phyloP scores from a whole-genome alignment of 148 eudicot genomes.

The Persicaria maculosa region DNA sequence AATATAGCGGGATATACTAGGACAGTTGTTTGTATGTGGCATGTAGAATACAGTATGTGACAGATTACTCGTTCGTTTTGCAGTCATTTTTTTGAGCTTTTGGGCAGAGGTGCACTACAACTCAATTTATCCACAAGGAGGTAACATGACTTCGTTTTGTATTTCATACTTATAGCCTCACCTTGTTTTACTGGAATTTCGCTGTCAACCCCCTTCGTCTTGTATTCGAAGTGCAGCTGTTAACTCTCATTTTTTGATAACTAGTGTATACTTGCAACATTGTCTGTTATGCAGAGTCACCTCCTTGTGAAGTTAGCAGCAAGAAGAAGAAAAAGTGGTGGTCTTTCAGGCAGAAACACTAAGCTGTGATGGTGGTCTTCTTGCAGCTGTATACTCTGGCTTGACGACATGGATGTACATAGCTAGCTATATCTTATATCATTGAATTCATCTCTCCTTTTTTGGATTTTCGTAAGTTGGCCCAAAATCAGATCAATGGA shows the following conservation, averaged over 20 bases:
- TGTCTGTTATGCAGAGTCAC: background rate
- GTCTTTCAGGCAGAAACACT: background rate
- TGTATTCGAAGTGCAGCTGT: background rate
- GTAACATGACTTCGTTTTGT: slow-evolving; percentile 23
- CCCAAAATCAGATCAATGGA: too few relatives aligned
- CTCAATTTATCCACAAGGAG: slow-evolving; percentile 85
- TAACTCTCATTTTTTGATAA: background rate
- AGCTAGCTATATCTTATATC: background rate
- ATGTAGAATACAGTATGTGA: too few relatives aligned
- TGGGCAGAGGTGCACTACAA: slow-evolving; percentile 98
- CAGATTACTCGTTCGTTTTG: background rate
- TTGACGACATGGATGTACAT: background rate
- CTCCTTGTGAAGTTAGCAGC: background rate
- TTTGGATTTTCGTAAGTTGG: background rate
- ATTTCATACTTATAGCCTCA: background rate
- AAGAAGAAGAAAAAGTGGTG: slow-evolving; percentile 9
- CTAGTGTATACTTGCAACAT: too few relatives aligned
- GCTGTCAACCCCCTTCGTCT: background rate
- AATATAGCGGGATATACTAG: too few relatives aligned
- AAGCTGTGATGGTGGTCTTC: background rate
- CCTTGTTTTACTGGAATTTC: background rate
- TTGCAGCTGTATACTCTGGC: background rate
- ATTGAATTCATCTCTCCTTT: background rate
- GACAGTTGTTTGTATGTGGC: too few relatives aligned
- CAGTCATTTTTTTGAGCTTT: slow-evolving; percentile 79